Percentiles rank a stretch among this genome's conserved stretches.
Evolutionary conservation across 2,329 filamentous ascomycete genomes (phyloP).

Genomic region (Exserohilum turcica): DNA sequence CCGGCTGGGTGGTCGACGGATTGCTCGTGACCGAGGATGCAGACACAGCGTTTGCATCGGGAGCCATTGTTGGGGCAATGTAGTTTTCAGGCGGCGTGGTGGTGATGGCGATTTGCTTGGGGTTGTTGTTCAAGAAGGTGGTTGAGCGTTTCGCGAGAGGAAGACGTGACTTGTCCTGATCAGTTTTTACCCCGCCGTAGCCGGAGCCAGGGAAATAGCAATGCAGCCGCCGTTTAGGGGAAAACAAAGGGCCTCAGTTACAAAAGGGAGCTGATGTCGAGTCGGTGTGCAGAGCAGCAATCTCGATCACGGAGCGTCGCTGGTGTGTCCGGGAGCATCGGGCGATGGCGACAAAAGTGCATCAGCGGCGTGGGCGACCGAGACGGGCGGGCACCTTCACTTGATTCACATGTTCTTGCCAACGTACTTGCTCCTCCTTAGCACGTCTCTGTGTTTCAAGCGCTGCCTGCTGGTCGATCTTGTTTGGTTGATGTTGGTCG

Average conservation of each 20-base stretch:
- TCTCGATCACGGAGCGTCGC: slow-evolving; percentile 8
- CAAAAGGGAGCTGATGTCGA: not conserved
- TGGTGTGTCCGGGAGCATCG: slow-evolving; percentile 8
- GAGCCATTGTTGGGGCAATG: slow-evolving; percentile 50
- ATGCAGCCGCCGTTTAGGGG: not conserved
- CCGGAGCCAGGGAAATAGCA: slow-evolving; percentile 1
- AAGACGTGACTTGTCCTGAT: not conserved
- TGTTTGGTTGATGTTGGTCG: slow-evolving; percentile 22
- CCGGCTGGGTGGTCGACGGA: slow-evolving; percentile 24
- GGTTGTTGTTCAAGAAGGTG: slow-evolving; percentile 1
- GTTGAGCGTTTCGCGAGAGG: not conserved
- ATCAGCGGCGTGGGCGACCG: slow-evolving; percentile 16
- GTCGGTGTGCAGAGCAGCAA: slow-evolving; percentile 13
- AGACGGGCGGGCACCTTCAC: slow-evolving; percentile 25
- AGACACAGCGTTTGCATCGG: slow-evolving; percentile 55
- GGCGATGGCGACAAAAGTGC: slow-evolving; percentile 9
- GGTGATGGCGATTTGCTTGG: slow-evolving; percentile 6
- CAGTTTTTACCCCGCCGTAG: slow-evolving; percentile 13
- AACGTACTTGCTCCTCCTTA: slow-evolving; percentile 5
- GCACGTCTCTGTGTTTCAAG: slow-evolving; percentile 6
- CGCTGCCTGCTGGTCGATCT: slow-evolving; percentile 13
- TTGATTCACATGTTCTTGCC: slow-evolving; percentile 13
- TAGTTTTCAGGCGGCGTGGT: slow-evolving; percentile 9
- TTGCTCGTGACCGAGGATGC: slow-evolving; percentile 42
- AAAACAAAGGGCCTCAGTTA: not conserved